Conservation (phyloP, 106 monocot species). For the Phalaenopsis aphrodite region DNA sequence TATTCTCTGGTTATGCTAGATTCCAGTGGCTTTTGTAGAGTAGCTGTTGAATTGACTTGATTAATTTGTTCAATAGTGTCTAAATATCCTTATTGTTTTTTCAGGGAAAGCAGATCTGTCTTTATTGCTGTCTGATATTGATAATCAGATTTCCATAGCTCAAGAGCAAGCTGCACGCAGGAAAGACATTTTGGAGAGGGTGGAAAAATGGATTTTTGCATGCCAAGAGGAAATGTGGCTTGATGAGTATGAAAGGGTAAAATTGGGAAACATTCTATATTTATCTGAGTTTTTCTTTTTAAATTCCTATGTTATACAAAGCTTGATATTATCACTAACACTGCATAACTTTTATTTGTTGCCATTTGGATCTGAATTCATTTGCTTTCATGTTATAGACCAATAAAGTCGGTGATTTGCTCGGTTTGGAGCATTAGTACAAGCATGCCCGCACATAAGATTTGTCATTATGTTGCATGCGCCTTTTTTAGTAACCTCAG, state of each 20-base stretch:
- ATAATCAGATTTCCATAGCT: constrained; percentile 62
- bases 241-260: constrained; percentile 92
- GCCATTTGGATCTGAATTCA: not conserved
- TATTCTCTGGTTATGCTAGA: not conserved
- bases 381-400: not conserved
- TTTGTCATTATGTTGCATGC: not conserved
- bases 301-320: not conserved
- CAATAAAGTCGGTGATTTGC: not conserved
- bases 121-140: constrained; percentile 57
- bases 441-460: not conserved
- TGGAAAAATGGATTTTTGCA: constrained; percentile 80
- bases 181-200: constrained; percentile 88
- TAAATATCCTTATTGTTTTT: constrained; percentile 2
- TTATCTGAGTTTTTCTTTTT: not conserved
- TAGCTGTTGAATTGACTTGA: not conserved
- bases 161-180: constrained; percentile 72
- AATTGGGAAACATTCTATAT: not conserved
- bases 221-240: constrained; percentile 80
- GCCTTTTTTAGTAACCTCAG: not conserved
- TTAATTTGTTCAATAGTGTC: not conserved
- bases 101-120: constrained; percentile 64
- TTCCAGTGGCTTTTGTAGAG: not conserved
- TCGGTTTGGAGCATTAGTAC: not conserved
- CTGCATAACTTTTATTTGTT: not conserved
- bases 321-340: not conserved